These are phyloP conservation scores for Middelhovenomyces tepae DNA, from an alignment of 805 yeast species.

Conservation along the genomic window DNA sequence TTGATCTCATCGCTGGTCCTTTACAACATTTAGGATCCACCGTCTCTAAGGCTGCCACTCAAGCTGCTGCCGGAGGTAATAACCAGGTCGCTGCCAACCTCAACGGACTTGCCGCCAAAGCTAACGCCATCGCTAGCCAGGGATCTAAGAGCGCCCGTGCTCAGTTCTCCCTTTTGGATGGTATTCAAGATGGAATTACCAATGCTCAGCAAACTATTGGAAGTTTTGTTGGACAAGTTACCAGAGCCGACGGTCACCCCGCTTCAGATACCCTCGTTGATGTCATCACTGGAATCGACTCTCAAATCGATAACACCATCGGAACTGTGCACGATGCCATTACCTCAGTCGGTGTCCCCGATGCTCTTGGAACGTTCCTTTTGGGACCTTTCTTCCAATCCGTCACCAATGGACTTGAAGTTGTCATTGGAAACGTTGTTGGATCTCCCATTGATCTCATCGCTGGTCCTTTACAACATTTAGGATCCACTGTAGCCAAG, in stretches of 20 bases:
- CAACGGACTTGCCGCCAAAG: background rate
- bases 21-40: too few relatives aligned
- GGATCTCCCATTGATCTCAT: conserved; percentile 12
- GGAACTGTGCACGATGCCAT: conserved; percentile 9
- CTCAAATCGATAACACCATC: conserved; percentile 17
- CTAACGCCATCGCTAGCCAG: background rate
- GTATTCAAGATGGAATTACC: conserved; percentile 2
- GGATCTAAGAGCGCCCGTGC: too few relatives aligned
- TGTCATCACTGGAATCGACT: conserved; percentile 17
- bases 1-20: conserved; percentile 12
- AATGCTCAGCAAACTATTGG: conserved; percentile 7
- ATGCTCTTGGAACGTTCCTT: conserved; percentile 7
- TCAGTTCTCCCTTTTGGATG: conserved; percentile 1
- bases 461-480: too few relatives aligned
- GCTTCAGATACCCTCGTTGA: conserved; percentile 14
- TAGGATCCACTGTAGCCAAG: too few relatives aligned
- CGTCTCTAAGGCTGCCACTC: conserved; percentile 1
- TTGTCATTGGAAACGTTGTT: conserved; percentile 14
- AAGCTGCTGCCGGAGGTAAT: conserved; percentile 4
- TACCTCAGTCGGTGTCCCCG: conserved; percentile 12
- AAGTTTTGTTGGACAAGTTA: conserved; percentile 1
- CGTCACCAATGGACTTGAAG: conserved; percentile 19
- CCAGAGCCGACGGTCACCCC: conserved; percentile 5
- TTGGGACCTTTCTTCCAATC: conserved; percentile 18
- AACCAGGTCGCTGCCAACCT: conserved; percentile 5